Evolutionary conservation across 495 filamentous ascomycete species (phyloP), one percentile per base, ranked within the genome.

Genomic region (Talaromyces stipitatus): DNA sequence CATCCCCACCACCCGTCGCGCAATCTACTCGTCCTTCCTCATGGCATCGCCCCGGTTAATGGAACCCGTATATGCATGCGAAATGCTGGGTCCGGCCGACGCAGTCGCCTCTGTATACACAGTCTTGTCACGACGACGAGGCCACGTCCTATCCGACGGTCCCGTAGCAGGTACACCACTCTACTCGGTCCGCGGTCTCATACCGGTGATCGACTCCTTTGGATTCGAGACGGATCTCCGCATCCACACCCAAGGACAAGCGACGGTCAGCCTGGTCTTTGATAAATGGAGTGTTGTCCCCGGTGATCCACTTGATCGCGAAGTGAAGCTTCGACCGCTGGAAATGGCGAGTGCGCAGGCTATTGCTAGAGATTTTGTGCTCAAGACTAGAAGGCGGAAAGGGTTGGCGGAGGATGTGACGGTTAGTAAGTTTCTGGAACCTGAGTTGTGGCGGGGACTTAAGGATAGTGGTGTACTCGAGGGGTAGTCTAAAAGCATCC

Each of bases 211-310:
- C 63, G 94, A 98, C 73, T 88, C 83, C 10, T 98, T 98, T 66
- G 94, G 94, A 6, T 97, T 98, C 69, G 94, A 98, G 72, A 97
- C 94, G 2, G 94, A 98, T 73, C 78, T 97, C 41, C 77, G 94
- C 50, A 97, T 97, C 63, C 91, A 96, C 67, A 97, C 95, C 0
- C 91, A 96, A 69, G 92, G 94, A 38, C 88, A 92, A 67, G 89
- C 90, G 28, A 88, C 89, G 67, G 82, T 96, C 50, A 91, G 84
- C 62, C 78, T 97, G n/a, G 89, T 91, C 1, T 98, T 98, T 70
- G 94, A 98, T 62, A 84, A 90, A 38, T 98, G 94, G 94, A 89
- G 78, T 60, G 87, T 96, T 53, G 91, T 98, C 3, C 94, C 94
- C 3, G 94, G 94, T 48, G 95, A 98, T 67, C 94, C 94, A 23